Evolutionary conservation across 2,329 filamentous ascomycete species (phyloP).

Genomic region (Neoarthrinium moseri): DNA sequence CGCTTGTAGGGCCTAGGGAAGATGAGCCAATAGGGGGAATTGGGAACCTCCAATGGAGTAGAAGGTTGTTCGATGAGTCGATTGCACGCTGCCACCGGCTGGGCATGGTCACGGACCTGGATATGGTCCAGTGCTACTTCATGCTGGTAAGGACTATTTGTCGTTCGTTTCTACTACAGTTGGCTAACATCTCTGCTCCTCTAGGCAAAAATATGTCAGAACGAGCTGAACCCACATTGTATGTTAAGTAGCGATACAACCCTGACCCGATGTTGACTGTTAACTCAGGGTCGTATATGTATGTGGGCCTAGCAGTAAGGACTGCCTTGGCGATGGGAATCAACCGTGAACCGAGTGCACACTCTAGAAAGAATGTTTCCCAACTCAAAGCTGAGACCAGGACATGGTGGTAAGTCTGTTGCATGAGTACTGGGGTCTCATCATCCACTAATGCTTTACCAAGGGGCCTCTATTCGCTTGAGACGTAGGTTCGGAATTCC

Average conservation of each 20-base stretch:
- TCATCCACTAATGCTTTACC: not conserved
- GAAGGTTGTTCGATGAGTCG: slow-evolving; percentile 42
- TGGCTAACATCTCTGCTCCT: not conserved
- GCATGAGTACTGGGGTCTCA: accelerated
- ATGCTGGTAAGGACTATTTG: slow-evolving; percentile 33
- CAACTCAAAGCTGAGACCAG: slow-evolving; percentile 35
- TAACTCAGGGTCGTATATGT: slow-evolving; percentile 40
- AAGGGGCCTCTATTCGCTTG: slow-evolving; percentile 42
- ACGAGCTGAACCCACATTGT: slow-evolving; percentile 47
- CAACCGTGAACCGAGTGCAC: slow-evolving; percentile 36
- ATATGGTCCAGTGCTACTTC: slow-evolving; percentile 46
- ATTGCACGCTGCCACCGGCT: slow-evolving; percentile 34
- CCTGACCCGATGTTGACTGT: not conserved
- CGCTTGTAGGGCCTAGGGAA: slow-evolving; percentile 41
- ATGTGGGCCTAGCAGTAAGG: slow-evolving; percentile 44
- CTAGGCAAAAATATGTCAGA: slow-evolving; percentile 49
- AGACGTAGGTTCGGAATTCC: slow-evolving; percentile 31
- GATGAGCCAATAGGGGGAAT: slow-evolving; percentile 41
- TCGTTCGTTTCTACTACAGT: not conserved
- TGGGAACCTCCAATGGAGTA: slow-evolving; percentile 43
- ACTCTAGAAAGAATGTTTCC: slow-evolving; percentile 30
- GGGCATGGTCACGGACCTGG: slow-evolving; percentile 42
- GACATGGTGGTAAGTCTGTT: slow-evolving; percentile 42
- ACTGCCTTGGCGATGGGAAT: slow-evolving; percentile 46
- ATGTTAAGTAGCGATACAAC: not conserved